These are phyloP conservation scores for Cyphellophora europaea DNA, from an alignment of 2,329 filamentous ascomycete genomes.

Conservation along the genomic window DNA sequence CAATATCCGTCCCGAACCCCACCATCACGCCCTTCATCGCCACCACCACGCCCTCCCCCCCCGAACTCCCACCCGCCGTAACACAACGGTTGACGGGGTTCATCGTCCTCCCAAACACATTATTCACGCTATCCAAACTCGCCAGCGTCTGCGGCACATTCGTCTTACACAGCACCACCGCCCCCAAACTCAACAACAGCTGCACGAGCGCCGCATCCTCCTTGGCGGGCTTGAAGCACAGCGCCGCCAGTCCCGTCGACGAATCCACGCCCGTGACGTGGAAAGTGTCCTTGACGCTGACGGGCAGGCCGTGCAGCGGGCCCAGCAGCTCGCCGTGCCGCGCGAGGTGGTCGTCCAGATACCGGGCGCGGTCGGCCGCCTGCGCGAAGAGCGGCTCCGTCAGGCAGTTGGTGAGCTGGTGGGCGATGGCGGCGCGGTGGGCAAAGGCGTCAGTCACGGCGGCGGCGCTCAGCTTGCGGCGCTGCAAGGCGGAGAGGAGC, in stretches of 20 bases:
- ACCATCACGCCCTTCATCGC: slow-evolving; percentile 49
- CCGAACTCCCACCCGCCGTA: slow-evolving; percentile 55
- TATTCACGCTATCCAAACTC: slow-evolving; percentile 50
- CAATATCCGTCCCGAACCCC: slow-evolving; percentile 55
- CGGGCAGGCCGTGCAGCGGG: slow-evolving; percentile 30
- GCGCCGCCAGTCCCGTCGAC: slow-evolving; percentile 48
- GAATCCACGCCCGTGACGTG: slow-evolving; percentile 41
- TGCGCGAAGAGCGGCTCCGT: slow-evolving; percentile 29
- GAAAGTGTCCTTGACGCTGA: slow-evolving; percentile 26
- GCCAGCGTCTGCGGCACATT: slow-evolving; percentile 54
- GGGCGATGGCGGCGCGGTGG: slow-evolving; percentile 30
- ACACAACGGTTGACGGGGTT: slow-evolving; percentile 55
- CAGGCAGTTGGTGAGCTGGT: slow-evolving; percentile 24
- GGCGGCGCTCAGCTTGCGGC: slow-evolving; percentile 26
- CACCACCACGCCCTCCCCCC: slow-evolving; percentile 54
- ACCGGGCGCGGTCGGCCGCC: slow-evolving; percentile 27
- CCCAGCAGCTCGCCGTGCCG: slow-evolving; percentile 23
- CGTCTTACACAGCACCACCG: slow-evolving; percentile 61
- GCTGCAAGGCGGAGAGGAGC: slow-evolving; percentile 26
- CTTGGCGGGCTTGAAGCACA: slow-evolving; percentile 50
- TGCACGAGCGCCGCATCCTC: slow-evolving; percentile 49
- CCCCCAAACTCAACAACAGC: slow-evolving; percentile 50
- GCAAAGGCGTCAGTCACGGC: slow-evolving; percentile 47
- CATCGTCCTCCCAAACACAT: slow-evolving; percentile 48
- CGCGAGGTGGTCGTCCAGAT: slow-evolving; percentile 26